These are phyloP conservation scores for Pichia cabralensis DNA, from an alignment of 805 yeast genomes.

Conservation along the genomic window DNA sequence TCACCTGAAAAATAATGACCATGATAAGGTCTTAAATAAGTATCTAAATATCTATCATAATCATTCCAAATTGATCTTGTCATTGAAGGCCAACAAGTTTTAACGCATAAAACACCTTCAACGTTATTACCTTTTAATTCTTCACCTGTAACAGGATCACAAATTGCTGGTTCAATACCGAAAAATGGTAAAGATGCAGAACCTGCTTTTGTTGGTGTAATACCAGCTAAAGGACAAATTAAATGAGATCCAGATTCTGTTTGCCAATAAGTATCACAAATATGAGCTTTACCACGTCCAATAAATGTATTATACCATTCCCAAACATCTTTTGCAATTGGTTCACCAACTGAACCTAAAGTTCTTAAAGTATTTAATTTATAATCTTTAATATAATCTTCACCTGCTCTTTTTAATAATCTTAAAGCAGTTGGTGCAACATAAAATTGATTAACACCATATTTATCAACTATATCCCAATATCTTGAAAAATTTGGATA, in stretches of 20 bases:
- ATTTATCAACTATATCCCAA: constrained; percentile 66
- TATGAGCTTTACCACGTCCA: constrained; percentile 61
- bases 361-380: constrained; percentile 58
- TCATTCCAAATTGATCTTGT: constrained; percentile 76
- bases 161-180: constrained; percentile 63
- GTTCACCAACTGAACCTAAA: constrained; percentile 80
- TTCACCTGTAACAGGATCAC: constrained; percentile 67
- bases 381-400: constrained; percentile 46
- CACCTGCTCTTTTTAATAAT: constrained; percentile 68
- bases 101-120: constrained; percentile 72
- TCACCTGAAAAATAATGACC: constrained; percentile 83
- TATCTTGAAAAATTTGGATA: constrained; percentile 73
- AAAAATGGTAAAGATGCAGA: constrained; percentile 79
- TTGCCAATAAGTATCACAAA: constrained; percentile 84
- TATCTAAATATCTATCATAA: constrained; percentile 65
- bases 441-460: constrained; percentile 69
- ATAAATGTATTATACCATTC: constrained; percentile 72
- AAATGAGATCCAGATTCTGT: constrained; percentile 80
- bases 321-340: constrained; percentile 80
- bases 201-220: constrained; percentile 78
- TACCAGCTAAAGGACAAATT: constrained; percentile 66
- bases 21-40: constrained; percentile 75
- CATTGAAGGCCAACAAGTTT: constrained; percentile 76
- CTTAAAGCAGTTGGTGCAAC: constrained; percentile 82
- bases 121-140: constrained; percentile 61